Evolutionary conservation across 306 rosid species (phyloP).

Genomic region (Cicer yamashitae): DNA sequence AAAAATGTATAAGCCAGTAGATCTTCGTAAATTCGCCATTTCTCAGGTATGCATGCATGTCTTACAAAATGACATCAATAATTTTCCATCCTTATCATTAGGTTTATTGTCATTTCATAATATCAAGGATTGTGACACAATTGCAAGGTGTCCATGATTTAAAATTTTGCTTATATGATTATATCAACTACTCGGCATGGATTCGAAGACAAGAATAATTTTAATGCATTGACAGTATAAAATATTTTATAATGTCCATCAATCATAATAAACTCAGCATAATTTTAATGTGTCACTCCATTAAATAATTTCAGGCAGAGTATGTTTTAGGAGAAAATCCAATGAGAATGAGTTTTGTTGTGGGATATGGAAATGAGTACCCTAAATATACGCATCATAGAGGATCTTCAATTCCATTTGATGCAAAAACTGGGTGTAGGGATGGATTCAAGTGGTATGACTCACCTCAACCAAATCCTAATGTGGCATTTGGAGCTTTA

Average conservation of each 20-base stretch:
- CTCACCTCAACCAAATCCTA: slow-evolving; percentile 57
- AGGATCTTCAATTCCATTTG: slow-evolving; percentile 72
- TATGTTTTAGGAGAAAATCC: slow-evolving; percentile 67
- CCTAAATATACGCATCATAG: slow-evolving; percentile 70
- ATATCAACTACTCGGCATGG: neutral
- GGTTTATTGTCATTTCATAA: neutral
- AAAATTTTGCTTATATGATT: neutral
- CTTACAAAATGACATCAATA: slow-evolving; percentile 1
- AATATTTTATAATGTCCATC: too few relatives aligned
- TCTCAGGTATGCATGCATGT: slow-evolving; percentile 59
- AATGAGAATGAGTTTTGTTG: slow-evolving; percentile 66
- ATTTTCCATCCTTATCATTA: neutral
- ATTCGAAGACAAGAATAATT: neutral
- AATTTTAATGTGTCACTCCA: neutral
- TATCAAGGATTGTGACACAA: neutral
- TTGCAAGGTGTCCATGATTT: neutral
- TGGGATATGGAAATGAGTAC: slow-evolving; percentile 62
- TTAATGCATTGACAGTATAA: too few relatives aligned
- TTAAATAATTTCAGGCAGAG: slow-evolving; percentile 56
- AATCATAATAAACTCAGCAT: neutral
- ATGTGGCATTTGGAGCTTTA: slow-evolving; percentile 71
- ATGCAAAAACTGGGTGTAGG: slow-evolving; percentile 60
- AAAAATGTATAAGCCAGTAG: slow-evolving; percentile 51
- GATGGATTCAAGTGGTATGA: slow-evolving; percentile 70
- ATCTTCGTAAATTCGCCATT: slow-evolving; percentile 67